Conservation (phyloP, 768 basidiomycete genomes). For the Favolaschia claudopus region DNA sequence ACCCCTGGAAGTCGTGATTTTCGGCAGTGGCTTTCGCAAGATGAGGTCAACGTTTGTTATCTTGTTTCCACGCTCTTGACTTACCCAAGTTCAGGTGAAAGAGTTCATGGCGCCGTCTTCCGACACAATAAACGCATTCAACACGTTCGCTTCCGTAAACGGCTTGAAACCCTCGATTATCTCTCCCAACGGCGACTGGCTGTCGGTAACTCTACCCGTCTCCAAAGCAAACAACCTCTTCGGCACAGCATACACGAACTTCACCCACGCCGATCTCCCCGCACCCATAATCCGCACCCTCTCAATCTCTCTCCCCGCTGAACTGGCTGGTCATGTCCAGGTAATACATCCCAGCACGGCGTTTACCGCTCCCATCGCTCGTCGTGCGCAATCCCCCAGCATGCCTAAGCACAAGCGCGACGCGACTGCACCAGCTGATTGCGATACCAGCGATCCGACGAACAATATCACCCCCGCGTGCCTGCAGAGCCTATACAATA, state of each 20-base stretch:
- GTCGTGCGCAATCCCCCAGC: background rate
- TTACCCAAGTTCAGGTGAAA: conserved; percentile 20
- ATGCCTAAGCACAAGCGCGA: background rate
- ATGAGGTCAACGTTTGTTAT: conserved; percentile 30
- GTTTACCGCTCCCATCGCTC: conserved; percentile 4
- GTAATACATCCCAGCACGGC: conserved; percentile 31
- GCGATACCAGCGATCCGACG: conserved; percentile 10
- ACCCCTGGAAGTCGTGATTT: conserved; percentile 34
- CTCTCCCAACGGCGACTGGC: conserved; percentile 15
- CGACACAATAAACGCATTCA: conserved; percentile 25
- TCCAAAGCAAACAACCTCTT: conserved; percentile 29
- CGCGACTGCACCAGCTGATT: conserved; percentile 20
- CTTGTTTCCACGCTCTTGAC: background rate
- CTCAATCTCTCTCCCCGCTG: conserved; percentile 27
- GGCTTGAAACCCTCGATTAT: conserved; percentile 14
- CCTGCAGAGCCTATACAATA: conserved; percentile 32
- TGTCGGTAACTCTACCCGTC: conserved; percentile 26
- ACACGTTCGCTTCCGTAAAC: conserved; percentile 22
- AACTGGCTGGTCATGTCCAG: conserved; percentile 21
- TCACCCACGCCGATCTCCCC: conserved; percentile 22
- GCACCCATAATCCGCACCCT: conserved; percentile 27
- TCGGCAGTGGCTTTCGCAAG: conserved; percentile 36
- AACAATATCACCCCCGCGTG: conserved; percentile 31
- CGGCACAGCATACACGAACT: conserved; percentile 23
- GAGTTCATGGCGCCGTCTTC: conserved; percentile 25